Percentiles rank a stretch among this genome's conserved stretches.
Conservation (phyloP, 2,329 filamentous ascomycete genomes). For the Cordyceps farinosa region DNA sequence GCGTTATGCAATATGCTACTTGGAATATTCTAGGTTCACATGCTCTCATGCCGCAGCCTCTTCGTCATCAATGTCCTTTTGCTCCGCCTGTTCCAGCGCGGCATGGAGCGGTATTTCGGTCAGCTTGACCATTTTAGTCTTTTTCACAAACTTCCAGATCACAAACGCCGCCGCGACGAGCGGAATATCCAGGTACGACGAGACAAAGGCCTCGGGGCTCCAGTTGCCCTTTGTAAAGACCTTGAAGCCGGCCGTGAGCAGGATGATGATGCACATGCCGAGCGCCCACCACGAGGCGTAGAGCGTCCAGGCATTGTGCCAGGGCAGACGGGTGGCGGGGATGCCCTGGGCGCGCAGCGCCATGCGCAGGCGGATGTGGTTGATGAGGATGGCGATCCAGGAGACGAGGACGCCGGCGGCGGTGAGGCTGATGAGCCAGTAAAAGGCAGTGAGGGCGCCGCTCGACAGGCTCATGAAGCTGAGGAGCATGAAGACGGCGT, state of each 20-base stretch:
- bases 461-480: conserved; percentile 57
- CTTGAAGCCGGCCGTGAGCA: conserved; percentile 67
- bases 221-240: conserved; percentile 60
- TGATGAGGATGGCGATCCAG: conserved; percentile 58
- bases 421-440: conserved; percentile 60
- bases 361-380: conserved; percentile 54
- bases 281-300: conserved; percentile 61
- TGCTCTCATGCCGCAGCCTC: not conserved
- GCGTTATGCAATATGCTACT: not conserved
- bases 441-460: conserved; percentile 60
- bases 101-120: conserved; percentile 49
- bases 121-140: conserved; percentile 52
- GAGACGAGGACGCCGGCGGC: conserved; percentile 60
- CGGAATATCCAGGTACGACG: conserved; percentile 60
- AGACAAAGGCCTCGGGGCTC: conserved; percentile 55
- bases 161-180: conserved; percentile 54
- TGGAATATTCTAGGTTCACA: not conserved
- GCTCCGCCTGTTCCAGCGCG: conserved; percentile 47
- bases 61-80: conserved; percentile 13
- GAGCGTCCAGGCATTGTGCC: conserved; percentile 60
- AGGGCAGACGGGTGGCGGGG: conserved; percentile 48
- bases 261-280: conserved; percentile 57
- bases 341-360: conserved; percentile 56
- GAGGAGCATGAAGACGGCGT: conserved; percentile 51
- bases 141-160: conserved; percentile 64